Percentiles rank a stretch among this genome's conserved stretches.
Evolutionary conservation across 345 rosid species (phyloP).

Genomic region (Microthlaspi erraticum): DNA sequence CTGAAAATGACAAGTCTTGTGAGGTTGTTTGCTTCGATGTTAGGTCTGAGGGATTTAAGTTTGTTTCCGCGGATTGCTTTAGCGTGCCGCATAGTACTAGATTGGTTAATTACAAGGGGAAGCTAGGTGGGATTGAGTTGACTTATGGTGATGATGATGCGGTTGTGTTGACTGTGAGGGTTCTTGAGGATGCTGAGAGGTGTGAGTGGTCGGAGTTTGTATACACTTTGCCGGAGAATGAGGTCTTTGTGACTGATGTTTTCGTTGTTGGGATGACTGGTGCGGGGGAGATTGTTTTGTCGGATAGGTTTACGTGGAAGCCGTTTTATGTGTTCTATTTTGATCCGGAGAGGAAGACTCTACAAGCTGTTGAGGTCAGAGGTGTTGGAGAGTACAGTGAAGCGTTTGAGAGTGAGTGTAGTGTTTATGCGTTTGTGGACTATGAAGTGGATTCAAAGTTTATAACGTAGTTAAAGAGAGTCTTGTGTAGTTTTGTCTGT

Average conservation of each 20-base stretch:
- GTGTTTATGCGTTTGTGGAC: background rate
- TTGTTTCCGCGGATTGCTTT: background rate
- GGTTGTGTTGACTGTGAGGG: background rate
- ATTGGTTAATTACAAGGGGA: background rate
- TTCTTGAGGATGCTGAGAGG: background rate
- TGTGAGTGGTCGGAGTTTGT: background rate
- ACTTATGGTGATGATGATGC: background rate
- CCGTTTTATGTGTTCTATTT: conserved; percentile 3
- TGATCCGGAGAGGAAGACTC: background rate
- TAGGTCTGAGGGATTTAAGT: background rate
- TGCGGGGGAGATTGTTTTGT: conserved; percentile 1
- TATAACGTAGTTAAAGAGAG: no score
- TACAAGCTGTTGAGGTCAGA: background rate
- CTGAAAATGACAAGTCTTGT: background rate
- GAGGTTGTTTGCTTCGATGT: background rate
- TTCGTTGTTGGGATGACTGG: background rate
- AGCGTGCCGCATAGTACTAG: background rate
- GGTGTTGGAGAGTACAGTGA: background rate
- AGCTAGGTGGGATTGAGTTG: background rate
- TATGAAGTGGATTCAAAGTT: background rate
- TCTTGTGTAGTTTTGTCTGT: no score
- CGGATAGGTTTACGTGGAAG: background rate
- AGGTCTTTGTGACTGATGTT: background rate
- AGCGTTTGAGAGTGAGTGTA: background rate
- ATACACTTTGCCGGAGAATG: background rate